These are phyloP conservation scores for Datisca glomerata DNA, from an alignment of 306 rosid species.

Conservation along the genomic window DNA sequence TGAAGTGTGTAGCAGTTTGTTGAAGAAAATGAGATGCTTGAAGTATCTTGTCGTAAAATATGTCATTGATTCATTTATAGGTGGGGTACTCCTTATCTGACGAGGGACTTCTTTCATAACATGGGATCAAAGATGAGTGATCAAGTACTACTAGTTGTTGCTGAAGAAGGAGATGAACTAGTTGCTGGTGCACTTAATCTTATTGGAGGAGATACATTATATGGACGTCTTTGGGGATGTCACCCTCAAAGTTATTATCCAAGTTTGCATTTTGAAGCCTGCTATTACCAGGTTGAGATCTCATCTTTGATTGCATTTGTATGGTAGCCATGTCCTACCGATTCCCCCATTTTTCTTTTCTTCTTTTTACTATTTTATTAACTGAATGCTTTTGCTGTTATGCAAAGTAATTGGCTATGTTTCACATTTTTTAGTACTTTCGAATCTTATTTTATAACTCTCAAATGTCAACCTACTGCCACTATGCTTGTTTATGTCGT, in stretches of 20 bases:
- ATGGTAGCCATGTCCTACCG: background rate
- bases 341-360: conserved; percentile 2
- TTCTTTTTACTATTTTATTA: background rate
- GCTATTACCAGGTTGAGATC: conserved; percentile 76
- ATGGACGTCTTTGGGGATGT: conserved; percentile 94
- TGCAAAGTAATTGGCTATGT: no score
- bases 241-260: conserved; percentile 61
- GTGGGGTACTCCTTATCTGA: conserved; percentile 93
- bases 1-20: conserved; percentile 1
- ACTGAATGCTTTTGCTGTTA: no score
- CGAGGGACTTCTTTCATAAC: conserved; percentile 76
- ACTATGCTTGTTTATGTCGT: no score
- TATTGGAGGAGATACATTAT: conserved; percentile 88
- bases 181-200: conserved; percentile 96
- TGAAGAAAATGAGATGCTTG: conserved; percentile 6
- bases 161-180: conserved; percentile 75
- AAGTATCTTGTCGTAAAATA: conserved; percentile 12
- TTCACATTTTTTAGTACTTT: no score
- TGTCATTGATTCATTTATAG: conserved; percentile 28
- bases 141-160: conserved; percentile 65
- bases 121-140: conserved; percentile 89
- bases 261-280: conserved; percentile 91
- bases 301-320: background rate
- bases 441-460: no score
- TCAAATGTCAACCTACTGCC: no score